A percentile compares a stretch with the other conserved stretches of the same genome.
Evolutionary conservation across 305 asterid genomes (phyloP).

Genomic region (Fraxinus floribunda): DNA sequence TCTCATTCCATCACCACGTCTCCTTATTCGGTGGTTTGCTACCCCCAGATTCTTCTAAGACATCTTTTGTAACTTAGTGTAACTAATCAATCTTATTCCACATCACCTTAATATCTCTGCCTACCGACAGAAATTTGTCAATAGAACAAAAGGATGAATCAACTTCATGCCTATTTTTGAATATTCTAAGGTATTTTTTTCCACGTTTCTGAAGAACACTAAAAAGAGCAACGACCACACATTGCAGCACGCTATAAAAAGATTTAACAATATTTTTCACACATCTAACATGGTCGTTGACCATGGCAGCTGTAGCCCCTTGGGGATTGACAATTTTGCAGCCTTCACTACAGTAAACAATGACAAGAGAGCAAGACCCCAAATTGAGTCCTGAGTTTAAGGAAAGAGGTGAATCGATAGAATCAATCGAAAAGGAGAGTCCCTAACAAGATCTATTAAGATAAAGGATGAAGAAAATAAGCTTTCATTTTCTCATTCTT

Average conservation of each 20-base stretch:
- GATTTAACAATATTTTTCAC: neutral
- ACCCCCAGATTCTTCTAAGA: neutral
- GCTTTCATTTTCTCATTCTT: neutral
- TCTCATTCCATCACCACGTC: neutral
- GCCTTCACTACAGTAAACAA: neutral
- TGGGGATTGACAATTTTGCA: neutral
- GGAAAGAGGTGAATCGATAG: neutral
- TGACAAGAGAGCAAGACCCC: neutral
- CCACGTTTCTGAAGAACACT: neutral
- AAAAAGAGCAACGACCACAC: neutral
- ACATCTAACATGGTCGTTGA: neutral
- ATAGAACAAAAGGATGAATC: neutral
- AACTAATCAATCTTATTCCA: neutral
- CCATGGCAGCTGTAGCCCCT: neutral
- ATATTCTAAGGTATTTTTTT: neutral
- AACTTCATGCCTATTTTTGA: neutral
- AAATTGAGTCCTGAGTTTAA: neutral
- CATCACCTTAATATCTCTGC: neutral
- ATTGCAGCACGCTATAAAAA: neutral
- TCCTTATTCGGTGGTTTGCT: neutral
- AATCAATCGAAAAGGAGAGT: neutral
- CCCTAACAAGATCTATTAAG: neutral
- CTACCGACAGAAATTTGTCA: neutral
- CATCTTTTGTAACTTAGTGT: neutral
- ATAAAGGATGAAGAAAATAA: neutral